Evolutionary conservation across 805 yeast genomes (phyloP), one percentile per base, ranked within the genome.

Genomic region (Ogataea siamensis): DNA sequence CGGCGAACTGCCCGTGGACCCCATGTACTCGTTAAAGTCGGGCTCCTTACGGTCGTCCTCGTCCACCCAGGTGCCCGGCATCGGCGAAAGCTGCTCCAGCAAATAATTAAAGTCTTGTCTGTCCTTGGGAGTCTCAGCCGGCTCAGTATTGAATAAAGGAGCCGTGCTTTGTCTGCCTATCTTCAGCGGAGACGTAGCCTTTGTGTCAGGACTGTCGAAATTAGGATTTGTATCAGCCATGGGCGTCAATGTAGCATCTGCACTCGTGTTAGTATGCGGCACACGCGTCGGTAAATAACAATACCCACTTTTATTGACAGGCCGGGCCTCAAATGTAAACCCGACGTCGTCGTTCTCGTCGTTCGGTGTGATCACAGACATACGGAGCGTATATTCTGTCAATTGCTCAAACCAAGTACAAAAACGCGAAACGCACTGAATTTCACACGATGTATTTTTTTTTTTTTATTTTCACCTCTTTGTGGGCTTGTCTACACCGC

Each of bases 51-150:
- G 40, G 9, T 39, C 39, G 18, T 47, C 45, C 19, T 42, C 47
- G 9, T 39, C 32, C 7, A 49, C 45, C 64, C 62, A 58, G 5
- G 58, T 49, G 5, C 59, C 58, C 10, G 63, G 57, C 51, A 52
- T 52, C 17, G 50, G 50, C 22, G 59, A 56, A 16, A 53, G 25
- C 31, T 52, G 54, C 5, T 52, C 50, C 3, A 50, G 29, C 2
- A 55, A 40, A 27, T 58, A 54, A 3, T 51, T 48, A 40, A 50
- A 60, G 28, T 58, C 62, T 18, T 37, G 39, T 28, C 35, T 34
- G 20, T 46, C 51, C 21, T 46, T 50, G 5, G 53, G 43, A 2
- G 47, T 43, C 16, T 26, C 28, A n/a, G 29, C 21, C 3, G 37
- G 27, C 22, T 13, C 31, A 3, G 6, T 19, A 4, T 16, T 11